Evolutionary conservation across 2,329 filamentous ascomycete species (phyloP).

Genomic region (Domatiomyces catenatus): DNA sequence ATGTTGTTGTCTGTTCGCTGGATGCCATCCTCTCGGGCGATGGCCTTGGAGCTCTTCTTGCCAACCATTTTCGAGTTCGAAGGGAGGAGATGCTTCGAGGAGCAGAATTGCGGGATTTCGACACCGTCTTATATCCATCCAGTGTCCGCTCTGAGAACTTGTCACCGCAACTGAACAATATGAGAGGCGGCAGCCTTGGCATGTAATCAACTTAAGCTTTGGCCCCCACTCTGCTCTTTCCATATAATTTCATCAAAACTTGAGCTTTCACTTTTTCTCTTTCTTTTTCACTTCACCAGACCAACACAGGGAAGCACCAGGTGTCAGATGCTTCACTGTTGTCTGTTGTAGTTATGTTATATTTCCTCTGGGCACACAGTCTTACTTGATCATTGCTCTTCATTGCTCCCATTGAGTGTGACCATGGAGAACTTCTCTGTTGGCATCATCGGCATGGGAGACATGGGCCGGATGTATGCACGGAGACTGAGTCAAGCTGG

Average conservation of each 20-base stretch:
- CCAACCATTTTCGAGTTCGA: conserved; percentile 38
- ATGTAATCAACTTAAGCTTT: not conserved
- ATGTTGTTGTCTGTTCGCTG: conserved; percentile 97
- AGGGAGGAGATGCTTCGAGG: not conserved
- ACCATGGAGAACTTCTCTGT: conserved; percentile 56
- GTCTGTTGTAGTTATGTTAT: not conserved
- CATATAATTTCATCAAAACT: not conserved
- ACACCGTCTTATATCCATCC: not conserved
- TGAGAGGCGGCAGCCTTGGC: not conserved
- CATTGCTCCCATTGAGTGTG: not conserved
- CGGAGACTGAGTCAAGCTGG: conserved; percentile 74
- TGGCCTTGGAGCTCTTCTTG: conserved; percentile 48
- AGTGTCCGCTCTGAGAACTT: not conserved
- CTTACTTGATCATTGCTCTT: not conserved
- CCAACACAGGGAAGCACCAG: not conserved
- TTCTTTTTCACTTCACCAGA: not conserved
- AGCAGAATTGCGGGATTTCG: not conserved
- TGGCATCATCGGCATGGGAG: conserved; percentile 96
- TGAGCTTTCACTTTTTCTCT: not conserved
- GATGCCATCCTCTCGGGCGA: conserved; percentile 38
- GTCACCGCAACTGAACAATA: not conserved
- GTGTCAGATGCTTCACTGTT: not conserved
- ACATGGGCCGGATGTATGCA: conserved; percentile 99
- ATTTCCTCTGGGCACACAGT: no score
- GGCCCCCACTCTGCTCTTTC: not conserved